A percentile compares a stretch with the other conserved stretches of the same genome.
These are phyloP conservation scores for Curvularia verruculosa DNA, from an alignment of 2,329 filamentous ascomycete species.

Conservation along the genomic window DNA sequence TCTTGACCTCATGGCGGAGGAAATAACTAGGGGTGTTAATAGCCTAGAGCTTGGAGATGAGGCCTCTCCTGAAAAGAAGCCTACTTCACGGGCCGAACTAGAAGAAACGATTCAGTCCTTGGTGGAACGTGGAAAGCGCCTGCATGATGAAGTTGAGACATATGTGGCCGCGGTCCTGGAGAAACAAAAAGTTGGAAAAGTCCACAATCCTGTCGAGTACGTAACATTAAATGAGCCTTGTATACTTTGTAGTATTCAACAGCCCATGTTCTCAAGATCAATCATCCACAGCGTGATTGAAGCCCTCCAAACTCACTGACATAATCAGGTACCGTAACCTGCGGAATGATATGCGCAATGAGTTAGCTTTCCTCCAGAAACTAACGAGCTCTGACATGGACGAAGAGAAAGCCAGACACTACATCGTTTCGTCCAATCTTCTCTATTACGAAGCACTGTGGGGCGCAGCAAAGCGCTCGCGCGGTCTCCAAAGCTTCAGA, in stretches of 20 bases:
- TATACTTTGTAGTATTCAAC: background rate
- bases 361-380: slow-evolving; percentile 43
- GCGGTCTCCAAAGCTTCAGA: slow-evolving; percentile 61
- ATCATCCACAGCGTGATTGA: background rate
- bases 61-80: slow-evolving; percentile 7
- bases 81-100: slow-evolving; percentile 22
- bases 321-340: slow-evolving; percentile 23
- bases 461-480: slow-evolving; percentile 64
- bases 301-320: background rate
- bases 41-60: slow-evolving; percentile 20
- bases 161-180: slow-evolving; percentile 47
- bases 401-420: slow-evolving; percentile 54
- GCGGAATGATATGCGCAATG: slow-evolving; percentile 45
- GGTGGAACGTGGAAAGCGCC: slow-evolving; percentile 45
- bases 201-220: slow-evolving; percentile 48
- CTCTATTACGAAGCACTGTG: slow-evolving; percentile 69
- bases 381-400: slow-evolving; percentile 31
- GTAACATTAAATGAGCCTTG: background rate
- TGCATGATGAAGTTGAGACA: slow-evolving; percentile 51
- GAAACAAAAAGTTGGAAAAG: slow-evolving; percentile 40
- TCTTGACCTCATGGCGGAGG: slow-evolving; percentile 22
- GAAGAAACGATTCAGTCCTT: slow-evolving; percentile 40
- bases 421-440: slow-evolving; percentile 69
- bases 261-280: background rate
- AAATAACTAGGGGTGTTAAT: slow-evolving; percentile 15